These are phyloP conservation scores for Talaromyces verruculosus DNA, from an alignment of 2,329 filamentous ascomycete genomes.

Conservation along the genomic window DNA sequence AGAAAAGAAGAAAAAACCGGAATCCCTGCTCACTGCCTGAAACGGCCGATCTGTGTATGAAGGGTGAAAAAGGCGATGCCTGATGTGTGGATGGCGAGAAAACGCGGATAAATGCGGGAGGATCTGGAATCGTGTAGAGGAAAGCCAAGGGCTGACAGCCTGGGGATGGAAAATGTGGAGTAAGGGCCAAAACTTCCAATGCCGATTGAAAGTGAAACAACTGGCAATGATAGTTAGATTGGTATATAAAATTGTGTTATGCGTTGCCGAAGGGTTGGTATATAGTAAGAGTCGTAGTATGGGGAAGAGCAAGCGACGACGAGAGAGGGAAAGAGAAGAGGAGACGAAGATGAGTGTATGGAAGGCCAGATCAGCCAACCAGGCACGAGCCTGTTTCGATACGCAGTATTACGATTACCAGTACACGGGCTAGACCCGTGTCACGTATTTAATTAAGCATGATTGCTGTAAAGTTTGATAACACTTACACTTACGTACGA, in stretches of 20 bases:
- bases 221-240: neutral
- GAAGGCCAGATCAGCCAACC: neutral
- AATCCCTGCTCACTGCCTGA: neutral
- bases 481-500: neutral
- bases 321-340: neutral
- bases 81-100: neutral
- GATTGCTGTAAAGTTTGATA: neutral
- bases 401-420: constrained; percentile 3
- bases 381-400: constrained; percentile 1
- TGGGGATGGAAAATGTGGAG: constrained; percentile 4
- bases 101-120: constrained; percentile 11
- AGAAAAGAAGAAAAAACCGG: neutral
- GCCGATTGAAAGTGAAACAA: neutral
- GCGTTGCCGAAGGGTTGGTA: neutral
- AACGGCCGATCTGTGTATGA: neutral
- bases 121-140: neutral
- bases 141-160: neutral
- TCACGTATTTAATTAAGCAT: neutral
- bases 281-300: neutral
- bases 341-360: neutral
- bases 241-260: neutral
- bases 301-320: constrained; percentile 4
- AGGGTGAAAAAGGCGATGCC: constrained; percentile 5
- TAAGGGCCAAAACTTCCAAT: neutral
- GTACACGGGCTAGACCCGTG: neutral